Evolutionary conservation across 2,329 filamentous ascomycete species (phyloP), one percentile per base, ranked within the genome.

Genomic region (Huntiella decipiens): DNA sequence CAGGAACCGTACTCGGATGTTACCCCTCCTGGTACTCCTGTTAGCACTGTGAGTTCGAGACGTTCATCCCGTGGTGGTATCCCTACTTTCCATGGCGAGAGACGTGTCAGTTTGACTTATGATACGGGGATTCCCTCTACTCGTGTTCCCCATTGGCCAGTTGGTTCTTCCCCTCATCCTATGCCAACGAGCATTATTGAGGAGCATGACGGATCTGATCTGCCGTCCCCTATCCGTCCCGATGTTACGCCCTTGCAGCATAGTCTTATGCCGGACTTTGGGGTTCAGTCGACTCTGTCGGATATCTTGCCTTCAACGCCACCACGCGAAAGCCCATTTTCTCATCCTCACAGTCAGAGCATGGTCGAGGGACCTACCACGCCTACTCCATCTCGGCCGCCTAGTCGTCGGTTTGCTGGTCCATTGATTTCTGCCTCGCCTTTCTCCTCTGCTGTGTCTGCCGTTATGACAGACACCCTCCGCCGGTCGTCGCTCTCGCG

Each of bases 381-480:
- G 11, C 46, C 51, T 12, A 52, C 52, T 3, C 54, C 54, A 6
- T 55, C 45, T 10, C 43, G 54, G 54, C 40, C 55, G 51, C 60
- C 62, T 37, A 59, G 58, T 39, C 60, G 62, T 19, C 60, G 63
- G 42, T 64, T 59, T 50, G 59, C 64, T 22, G 66, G 66, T 31
- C 64, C 66, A 2, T 66, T 76, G 34, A 72, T 74, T 50, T 75
- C 71, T 2, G 72, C 73, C 8, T 75, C 72, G 0, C 73, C 73
- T 0, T 63, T 76, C 32, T 73, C 71, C 1, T 74, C 71, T 0
- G 74, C 73, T 1, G 68, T 77, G 34, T 72, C 65, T 13, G 69
- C 70, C 0, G 70, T 73, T 0, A 68, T 77, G 38, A 68, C 71
- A 37, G 72, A 76, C 52, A 69, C 65, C 28, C 60, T 73, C 2